phyloP scores from a whole-genome alignment of 306 rosid genomes.

The Cyclanthera cordifolia region DNA sequence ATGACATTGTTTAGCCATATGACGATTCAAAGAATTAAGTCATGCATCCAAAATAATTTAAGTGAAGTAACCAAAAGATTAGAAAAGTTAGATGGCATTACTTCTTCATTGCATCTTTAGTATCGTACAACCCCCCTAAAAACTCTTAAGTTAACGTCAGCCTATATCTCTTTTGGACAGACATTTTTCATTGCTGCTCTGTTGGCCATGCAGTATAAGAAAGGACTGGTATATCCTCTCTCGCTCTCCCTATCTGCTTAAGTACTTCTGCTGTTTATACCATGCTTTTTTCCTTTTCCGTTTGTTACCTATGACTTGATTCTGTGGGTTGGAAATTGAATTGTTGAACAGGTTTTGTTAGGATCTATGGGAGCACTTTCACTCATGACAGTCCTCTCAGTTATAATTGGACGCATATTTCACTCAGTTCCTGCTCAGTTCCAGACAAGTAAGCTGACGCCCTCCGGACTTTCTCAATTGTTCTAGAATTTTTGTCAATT shows the following conservation, averaged over 20 bases:
- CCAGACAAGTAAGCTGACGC: conserved; percentile 74
- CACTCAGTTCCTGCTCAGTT: conserved; percentile 95
- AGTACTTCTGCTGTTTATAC: not conserved
- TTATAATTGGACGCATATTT: conserved; percentile 73
- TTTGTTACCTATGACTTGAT: not conserved
- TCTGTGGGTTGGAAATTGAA: conserved; percentile 9
- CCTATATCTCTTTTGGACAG: conserved; percentile 35
- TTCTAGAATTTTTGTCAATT: not conserved
- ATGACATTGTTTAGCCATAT: too few relatives aligned
- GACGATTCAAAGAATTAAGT: conserved; percentile 3
- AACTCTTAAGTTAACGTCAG: not conserved
- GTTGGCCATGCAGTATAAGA: conserved; percentile 90
- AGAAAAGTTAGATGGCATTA: not conserved
- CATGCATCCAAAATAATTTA: not conserved
- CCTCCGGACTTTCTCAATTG: conserved; percentile 14
- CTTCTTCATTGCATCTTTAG: not conserved
- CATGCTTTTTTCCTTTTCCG: not conserved
- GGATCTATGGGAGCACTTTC: conserved; percentile 87
- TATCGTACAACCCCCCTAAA: not conserved
- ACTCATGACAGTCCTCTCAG: conserved; percentile 79
- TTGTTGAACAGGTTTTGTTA: conserved; percentile 60
- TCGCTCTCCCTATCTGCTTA: not conserved
- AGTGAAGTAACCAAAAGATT: too few relatives aligned
- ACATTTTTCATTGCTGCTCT: conserved; percentile 99
- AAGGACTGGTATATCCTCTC: conserved; percentile 56